A percentile compares a stretch with the other conserved stretches of the same genome.
Conservation (phyloP, 2,329 filamentous ascomycete genomes). For the Aspergillus ibericus region DNA sequence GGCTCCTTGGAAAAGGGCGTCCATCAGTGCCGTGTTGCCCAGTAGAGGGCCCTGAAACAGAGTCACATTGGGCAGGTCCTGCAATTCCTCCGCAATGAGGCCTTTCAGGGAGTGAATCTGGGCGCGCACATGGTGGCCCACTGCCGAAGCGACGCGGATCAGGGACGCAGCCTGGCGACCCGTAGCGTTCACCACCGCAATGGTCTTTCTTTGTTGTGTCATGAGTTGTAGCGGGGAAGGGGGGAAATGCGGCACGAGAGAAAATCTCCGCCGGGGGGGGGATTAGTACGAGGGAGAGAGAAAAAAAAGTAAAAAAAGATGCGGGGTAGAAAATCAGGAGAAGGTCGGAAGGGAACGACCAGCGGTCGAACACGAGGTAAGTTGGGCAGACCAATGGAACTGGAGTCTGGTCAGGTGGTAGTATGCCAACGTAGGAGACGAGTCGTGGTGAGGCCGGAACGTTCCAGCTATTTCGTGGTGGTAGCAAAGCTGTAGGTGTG, state of each 20-base stretch:
- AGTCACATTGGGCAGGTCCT: slow-evolving; percentile 77
- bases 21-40: slow-evolving; percentile 71
- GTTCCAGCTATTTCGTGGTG: neutral
- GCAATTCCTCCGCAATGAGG: slow-evolving; percentile 83
- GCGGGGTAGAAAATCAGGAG: slow-evolving; percentile 19
- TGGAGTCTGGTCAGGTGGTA: slow-evolving; percentile 19
- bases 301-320: slow-evolving; percentile 10
- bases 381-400: slow-evolving; percentile 15
- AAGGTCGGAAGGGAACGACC: slow-evolving; percentile 10
- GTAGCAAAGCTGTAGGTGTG: neutral
- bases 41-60: slow-evolving; percentile 65
- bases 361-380: slow-evolving; percentile 7
- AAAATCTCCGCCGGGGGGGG: slow-evolving; percentile 3
- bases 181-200: slow-evolving; percentile 93
- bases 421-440: slow-evolving; percentile 7
- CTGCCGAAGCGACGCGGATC: slow-evolving; percentile 87
- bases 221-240: slow-evolving; percentile 21
- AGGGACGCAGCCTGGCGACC: slow-evolving; percentile 94
- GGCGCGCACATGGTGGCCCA: slow-evolving; percentile 89
- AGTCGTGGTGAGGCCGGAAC: neutral
- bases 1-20: slow-evolving; percentile 76
- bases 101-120: slow-evolving; percentile 86
- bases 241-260: slow-evolving; percentile 6
- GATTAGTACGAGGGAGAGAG: neutral
- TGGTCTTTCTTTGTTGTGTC: slow-evolving; percentile 66